Percentiles rank a stretch among this genome's conserved stretches.
phyloP scores from a whole-genome alignment of 2,329 filamentous ascomycete genomes.

The Hypomyces rosellus region DNA sequence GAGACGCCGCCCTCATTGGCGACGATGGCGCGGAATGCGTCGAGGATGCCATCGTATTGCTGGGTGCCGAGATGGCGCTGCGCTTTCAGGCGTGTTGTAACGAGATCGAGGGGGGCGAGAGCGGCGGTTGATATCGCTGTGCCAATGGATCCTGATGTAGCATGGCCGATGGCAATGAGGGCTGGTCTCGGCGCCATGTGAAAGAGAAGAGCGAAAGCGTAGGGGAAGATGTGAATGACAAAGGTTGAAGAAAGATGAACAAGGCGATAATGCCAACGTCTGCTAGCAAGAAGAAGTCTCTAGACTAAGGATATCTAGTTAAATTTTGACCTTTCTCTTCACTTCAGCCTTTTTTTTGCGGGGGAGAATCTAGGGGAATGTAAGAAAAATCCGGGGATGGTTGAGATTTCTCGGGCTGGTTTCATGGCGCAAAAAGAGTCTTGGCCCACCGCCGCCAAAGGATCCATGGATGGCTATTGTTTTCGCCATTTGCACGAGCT shows the following conservation, averaged over 20 bases:
- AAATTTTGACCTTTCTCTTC: too few relatives aligned
- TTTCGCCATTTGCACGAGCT: too few relatives aligned
- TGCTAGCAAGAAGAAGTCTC: too few relatives aligned
- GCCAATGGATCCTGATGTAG: constrained; percentile 70
- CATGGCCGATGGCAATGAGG: constrained; percentile 74
- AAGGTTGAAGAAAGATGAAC: neutral
- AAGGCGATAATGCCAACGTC: too few relatives aligned
- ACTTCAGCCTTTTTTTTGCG: too few relatives aligned
- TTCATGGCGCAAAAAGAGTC: too few relatives aligned
- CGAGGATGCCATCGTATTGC: constrained; percentile 59
- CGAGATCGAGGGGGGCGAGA: constrained; percentile 75
- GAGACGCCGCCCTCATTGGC: constrained; percentile 59
- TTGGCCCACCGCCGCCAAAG: too few relatives aligned
- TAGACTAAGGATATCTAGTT: too few relatives aligned
- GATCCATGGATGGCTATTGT: too few relatives aligned
- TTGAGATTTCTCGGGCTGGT: too few relatives aligned
- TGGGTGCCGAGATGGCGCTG: constrained; percentile 53
- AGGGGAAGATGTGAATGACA: neutral
- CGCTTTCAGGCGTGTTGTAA: constrained; percentile 76
- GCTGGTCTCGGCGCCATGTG: constrained; percentile 28
- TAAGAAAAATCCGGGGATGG: too few relatives aligned
- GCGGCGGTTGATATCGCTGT: constrained; percentile 72
- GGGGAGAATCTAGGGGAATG: too few relatives aligned
- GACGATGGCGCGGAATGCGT: constrained; percentile 67
- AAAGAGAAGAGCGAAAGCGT: constrained; percentile 4